A percentile compares a stretch with the other conserved stretches of the same genome.
Conservation (phyloP, 805 yeast genomes). For the Lipomyces kockii region DNA sequence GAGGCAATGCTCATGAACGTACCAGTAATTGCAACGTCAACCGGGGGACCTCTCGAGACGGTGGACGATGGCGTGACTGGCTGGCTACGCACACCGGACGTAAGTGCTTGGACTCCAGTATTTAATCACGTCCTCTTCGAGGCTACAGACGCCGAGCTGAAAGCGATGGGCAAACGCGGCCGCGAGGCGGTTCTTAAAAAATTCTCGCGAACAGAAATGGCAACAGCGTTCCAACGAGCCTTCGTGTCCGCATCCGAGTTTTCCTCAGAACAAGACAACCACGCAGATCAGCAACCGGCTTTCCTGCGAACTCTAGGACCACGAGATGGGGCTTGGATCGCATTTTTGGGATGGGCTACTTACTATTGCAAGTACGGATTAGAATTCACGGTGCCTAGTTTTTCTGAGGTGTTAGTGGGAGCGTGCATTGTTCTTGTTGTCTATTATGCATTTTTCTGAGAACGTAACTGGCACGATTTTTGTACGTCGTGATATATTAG, state of each 20-base stretch:
- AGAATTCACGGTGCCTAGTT: conserved; percentile 13
- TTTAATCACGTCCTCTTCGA: conserved; percentile 41
- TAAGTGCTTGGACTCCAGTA: conserved; percentile 46
- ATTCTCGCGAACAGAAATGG: conserved; percentile 42
- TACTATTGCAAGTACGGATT: conserved; percentile 35
- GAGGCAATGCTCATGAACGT: conserved; percentile 88
- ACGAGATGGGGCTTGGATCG: conserved; percentile 25
- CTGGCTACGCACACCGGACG: conserved; percentile 46
- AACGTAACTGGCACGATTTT: not conserved
- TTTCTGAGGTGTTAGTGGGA: conserved; percentile 18
- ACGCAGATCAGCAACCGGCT: conserved; percentile 13
- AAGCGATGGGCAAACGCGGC: conserved; percentile 44
- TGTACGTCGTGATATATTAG: not conserved
- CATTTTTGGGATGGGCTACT: conserved; percentile 23
- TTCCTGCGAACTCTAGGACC: conserved; percentile 10
- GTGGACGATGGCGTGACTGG: conserved; percentile 50
- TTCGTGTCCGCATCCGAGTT: conserved; percentile 7
- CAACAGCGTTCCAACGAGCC: conserved; percentile 19
- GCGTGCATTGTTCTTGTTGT: conserved; percentile 22
- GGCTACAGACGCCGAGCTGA: conserved; percentile 34
- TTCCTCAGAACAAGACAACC: not conserved
- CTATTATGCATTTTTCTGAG: conserved; percentile 24
- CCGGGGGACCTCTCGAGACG: conserved; percentile 94
- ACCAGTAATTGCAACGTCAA: conserved; percentile 82
- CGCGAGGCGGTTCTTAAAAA: conserved; percentile 41